Base-by-base conservation (phyloP, 225 moss, liverwort and hornwort species). In the Ulota crispa region DNA sequence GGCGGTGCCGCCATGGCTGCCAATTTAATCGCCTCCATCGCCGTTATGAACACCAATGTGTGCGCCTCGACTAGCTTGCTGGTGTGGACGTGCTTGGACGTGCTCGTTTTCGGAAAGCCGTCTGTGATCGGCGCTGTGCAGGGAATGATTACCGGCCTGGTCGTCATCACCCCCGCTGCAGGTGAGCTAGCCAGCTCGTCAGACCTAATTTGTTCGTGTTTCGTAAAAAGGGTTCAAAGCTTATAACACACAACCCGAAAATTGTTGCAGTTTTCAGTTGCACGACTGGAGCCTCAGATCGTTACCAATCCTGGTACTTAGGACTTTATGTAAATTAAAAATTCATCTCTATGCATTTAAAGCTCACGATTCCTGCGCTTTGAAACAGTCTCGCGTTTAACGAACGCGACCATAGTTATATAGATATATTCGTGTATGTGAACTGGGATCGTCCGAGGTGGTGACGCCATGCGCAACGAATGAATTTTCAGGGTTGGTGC, bases 21-120 rank as follows among this genome's bases (percentile, higher is more conserved):
- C 74, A 83, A 71, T 62, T 61, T 86, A 15, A 64, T 79, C 21
- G 71, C 79, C 2, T 76, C 83, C 11, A 60, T 86, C 26, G 86
- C 86, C 20, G 57, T 86, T 24, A 74, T 86, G 79, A 86, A 86
- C 28, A 86, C 83, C 20, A 79, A 86, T 6, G 70, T 86, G 31
- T 83, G 83, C 64, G 76, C 86, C 7, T 70, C 83, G 10, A 82
- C 86, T 12, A 86, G 82, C 24, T 60, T 82, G 54, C 52, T 82
- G n/a, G 60, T 86, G 42, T 86, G 75, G 82, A 86, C 75, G 15
- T 45, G 75, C 75, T 52, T 85, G 80, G 81, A 85, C 65, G 81
- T 85, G 64, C 64, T 85, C 14, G 76, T 85, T 47, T 85, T 85
- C 24, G 70, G 76, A 3, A 85, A 85, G 39, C 80, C 72, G 12